phyloP scores from a whole-genome alignment of 106 monocot genomes.

The Alisma plantagoaquatica region DNA sequence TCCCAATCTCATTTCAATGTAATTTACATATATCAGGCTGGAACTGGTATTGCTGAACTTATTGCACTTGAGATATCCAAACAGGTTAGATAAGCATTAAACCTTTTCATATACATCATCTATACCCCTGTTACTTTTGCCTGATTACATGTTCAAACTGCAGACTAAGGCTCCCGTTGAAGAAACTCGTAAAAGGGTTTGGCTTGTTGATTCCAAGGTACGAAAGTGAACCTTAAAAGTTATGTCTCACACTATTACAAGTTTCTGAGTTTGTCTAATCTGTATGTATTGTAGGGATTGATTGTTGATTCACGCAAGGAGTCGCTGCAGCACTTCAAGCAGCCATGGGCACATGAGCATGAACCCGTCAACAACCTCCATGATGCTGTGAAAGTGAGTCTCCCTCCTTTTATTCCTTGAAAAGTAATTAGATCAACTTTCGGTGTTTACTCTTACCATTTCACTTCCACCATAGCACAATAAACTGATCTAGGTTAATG shows the following conservation, averaged over 20 bases:
- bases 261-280: background rate
- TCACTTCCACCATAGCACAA: too few species aligned
- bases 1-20: too few species aligned
- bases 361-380: constrained; percentile 39
- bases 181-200: too few species aligned
- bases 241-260: background rate
- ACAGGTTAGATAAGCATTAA: too few species aligned
- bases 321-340: too few species aligned
- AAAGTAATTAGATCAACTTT: background rate
- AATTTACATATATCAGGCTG: too few species aligned
- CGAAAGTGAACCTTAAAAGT: background rate
- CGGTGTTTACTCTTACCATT: background rate
- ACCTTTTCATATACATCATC: too few species aligned
- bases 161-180: constrained; percentile 67
- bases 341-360: constrained; percentile 80
- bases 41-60: too few species aligned
- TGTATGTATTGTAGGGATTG: constrained; percentile 34
- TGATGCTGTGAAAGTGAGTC: constrained; percentile 56
- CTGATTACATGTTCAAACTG: too few species aligned
- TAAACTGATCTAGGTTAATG: background rate
- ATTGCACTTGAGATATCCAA: too few species aligned
- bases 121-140: too few species aligned
- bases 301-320: constrained; percentile 48
- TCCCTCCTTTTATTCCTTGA: background rate
- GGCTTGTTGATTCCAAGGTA: constrained; percentile 91